Evolutionary conservation across 2,329 filamentous ascomycete genomes (phyloP).

Genomic region (Diaporthe vaccinii): DNA sequence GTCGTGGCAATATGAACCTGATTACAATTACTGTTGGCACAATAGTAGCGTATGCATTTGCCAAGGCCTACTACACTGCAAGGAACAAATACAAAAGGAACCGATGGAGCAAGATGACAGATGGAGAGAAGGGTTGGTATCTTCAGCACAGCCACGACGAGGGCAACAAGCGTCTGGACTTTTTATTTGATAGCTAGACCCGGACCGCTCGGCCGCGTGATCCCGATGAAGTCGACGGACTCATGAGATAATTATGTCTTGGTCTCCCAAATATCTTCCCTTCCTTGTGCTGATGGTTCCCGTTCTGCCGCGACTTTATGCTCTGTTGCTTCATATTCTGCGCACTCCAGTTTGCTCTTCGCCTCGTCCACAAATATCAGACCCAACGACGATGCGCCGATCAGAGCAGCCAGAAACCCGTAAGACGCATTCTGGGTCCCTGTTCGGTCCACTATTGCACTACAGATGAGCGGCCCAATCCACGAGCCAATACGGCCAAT

Average conservation of each 20-base stretch:
- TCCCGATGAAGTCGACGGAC: too few species aligned
- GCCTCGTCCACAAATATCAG: conserved; percentile 15
- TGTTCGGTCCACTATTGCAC: conserved; percentile 11
- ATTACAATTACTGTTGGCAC: too few species aligned
- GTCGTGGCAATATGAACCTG: too few species aligned
- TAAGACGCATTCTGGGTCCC: conserved; percentile 16
- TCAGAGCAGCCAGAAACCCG: conserved; percentile 15
- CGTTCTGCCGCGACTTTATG: not conserved
- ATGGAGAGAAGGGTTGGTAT: not conserved
- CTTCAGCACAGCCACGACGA: not conserved
- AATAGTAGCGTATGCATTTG: too few species aligned
- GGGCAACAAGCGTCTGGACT: not conserved
- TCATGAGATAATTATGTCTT: not conserved
- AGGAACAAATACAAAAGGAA: not conserved
- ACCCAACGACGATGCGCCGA: not conserved
- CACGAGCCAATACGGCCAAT: not conserved
- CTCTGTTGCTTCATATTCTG: not conserved
- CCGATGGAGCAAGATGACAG: not conserved
- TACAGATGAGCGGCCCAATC: conserved; percentile 20
- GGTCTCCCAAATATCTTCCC: not conserved
- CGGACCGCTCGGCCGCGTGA: fast-evolving
- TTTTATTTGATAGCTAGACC: not conserved
- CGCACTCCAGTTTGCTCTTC: conserved; percentile 10
- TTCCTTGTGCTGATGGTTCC: not conserved
- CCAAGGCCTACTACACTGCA: too few species aligned